Conservation (phyloP, 805 yeast species). For the Nakazawaea sp. region DNA sequence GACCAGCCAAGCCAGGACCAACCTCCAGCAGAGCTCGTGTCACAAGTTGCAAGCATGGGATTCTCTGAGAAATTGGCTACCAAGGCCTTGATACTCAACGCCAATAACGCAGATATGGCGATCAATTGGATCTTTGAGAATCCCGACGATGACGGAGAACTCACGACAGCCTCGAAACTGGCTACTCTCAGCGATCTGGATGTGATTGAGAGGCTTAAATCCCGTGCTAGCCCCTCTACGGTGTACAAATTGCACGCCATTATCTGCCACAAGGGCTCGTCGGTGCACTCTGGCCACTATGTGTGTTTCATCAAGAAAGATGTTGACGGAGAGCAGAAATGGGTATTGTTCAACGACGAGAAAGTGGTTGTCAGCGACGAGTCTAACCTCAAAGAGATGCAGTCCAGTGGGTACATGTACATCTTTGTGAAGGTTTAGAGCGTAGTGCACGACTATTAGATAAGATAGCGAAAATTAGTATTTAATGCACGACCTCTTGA, state of each 20-base stretch:
- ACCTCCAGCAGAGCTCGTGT: conserved; percentile 33
- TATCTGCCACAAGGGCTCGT: conserved; percentile 83
- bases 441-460: too few species aligned
- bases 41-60: conserved; percentile 68
- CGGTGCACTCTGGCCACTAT: conserved; percentile 90
- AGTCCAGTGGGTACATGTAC: conserved; percentile 41
- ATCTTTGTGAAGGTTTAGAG: conserved; percentile 21
- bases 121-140: conserved; percentile 87
- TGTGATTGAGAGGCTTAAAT: background rate
- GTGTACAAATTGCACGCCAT: conserved; percentile 52
- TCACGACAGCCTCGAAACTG: conserved; percentile 21
- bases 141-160: conserved; percentile 69
- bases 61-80: conserved; percentile 56
- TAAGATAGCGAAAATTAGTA: too few species aligned
- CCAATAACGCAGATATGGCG: conserved; percentile 63
- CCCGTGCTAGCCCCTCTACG: conserved; percentile 9
- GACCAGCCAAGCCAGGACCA: conserved; percentile 8
- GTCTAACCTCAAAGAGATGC: conserved; percentile 32
- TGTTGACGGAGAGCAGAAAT: conserved; percentile 32
- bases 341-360: conserved; percentile 88
- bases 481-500: too few species aligned
- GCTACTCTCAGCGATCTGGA: conserved; percentile 4
- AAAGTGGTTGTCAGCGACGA: conserved; percentile 61
- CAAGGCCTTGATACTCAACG: conserved; percentile 60
- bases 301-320: conserved; percentile 62